Base-by-base conservation (phyloP, 2,329 filamentous ascomycete genomes). In the Penicillium concentricum region DNA sequence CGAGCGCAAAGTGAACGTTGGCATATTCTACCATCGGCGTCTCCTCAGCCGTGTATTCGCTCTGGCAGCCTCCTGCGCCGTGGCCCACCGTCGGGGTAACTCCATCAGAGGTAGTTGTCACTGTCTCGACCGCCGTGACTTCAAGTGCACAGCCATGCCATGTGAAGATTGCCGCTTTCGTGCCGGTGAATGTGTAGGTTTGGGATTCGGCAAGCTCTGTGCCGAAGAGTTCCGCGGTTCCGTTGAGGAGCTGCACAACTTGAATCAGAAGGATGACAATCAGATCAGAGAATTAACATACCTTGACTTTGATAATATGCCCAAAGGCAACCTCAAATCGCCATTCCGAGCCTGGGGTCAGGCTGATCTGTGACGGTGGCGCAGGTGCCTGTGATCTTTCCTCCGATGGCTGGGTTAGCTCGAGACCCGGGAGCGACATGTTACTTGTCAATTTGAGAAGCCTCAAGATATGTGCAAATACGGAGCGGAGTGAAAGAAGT, bases 171-270 rank as follows among this genome's bases (percentile, higher is more conserved):
- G 93, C 92, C 56, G 90, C 89, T 78, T 95, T 95, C 64, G 84
- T 84, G 54, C 91, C 90, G 44, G 84, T 83, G 74, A 99, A 93
- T 32, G 82, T 87, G 78, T 97, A 97, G 10, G 84, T 82, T 50
- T 89, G 88, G 55, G 88, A 89, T 10, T 85, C 82, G 12, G 92
- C 92, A 42, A 99, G 88, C 77, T 99, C 94, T 54, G 93, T 92
- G 71, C 94, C 94, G 72, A 97, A 96, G 69, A 96, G 86, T 75
- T 99, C 94, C 47, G 93, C 94, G 1, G 88, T 91, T 59, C 94
- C 94, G 34, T 83, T 85, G 54, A 91, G 77, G 26, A 97, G 81
- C 78, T 92, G 39, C 13, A 18, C 16, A 43, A 15, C 16, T 51
- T 32, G 13, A 20, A 38, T 66, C 10, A 65, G 61, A 18, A 8